These are phyloP conservation scores for Lactifluus pinguis DNA, from an alignment of 768 basidiomycete genomes.

Conservation along the genomic window DNA sequence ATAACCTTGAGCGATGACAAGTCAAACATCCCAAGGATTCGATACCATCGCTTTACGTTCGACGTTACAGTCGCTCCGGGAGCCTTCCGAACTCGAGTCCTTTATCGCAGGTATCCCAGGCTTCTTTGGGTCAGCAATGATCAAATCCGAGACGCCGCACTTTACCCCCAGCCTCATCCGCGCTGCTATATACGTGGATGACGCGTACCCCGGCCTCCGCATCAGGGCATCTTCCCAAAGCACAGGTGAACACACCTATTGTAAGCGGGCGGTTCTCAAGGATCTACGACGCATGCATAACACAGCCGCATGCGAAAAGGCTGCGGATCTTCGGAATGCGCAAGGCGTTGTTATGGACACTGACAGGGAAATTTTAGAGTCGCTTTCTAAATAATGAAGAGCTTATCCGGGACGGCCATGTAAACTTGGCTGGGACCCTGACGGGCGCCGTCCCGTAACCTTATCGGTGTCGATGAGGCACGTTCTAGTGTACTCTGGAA, in stretches of 20 bases:
- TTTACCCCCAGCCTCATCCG: background rate
- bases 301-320: background rate
- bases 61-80: constrained; percentile 10
- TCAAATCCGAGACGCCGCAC: background rate
- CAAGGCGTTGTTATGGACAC: background rate
- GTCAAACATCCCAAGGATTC: background rate
- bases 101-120: constrained; percentile 8
- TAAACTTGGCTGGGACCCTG: background rate
- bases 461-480: background rate
- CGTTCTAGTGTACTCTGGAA: background rate
- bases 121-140: background rate
- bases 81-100: constrained; percentile 5
- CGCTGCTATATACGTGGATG: background rate
- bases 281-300: background rate
- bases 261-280: constrained; percentile 4
- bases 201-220: constrained; percentile 1
- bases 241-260: background rate
- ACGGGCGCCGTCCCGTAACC: constrained; percentile 4
- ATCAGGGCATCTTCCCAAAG: constrained; percentile 7
- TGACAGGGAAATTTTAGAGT: background rate
- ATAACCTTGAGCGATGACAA: background rate
- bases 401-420: background rate
- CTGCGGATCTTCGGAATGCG: constrained; percentile 5
- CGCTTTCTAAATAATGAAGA: background rate
- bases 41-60: background rate